Evolutionary conservation across 805 yeast genomes (phyloP).

Genomic region (Candida xiaguanensis): DNA sequence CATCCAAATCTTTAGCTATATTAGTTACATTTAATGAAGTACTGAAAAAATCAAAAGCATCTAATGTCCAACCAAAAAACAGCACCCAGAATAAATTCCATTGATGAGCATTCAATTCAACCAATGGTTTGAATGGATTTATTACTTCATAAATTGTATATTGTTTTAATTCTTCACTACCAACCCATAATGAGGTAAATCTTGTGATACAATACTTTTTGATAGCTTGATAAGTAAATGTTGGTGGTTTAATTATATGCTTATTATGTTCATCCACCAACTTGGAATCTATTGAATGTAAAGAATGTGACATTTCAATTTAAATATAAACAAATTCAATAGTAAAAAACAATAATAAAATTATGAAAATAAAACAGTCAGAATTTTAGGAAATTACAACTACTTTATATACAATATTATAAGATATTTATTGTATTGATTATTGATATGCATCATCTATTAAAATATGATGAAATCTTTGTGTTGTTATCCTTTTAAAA

Average conservation of each 20-base stretch:
- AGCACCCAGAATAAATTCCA: slow-evolving; percentile 64
- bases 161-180: slow-evolving; percentile 37
- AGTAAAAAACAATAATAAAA: neutral
- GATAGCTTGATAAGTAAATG: slow-evolving; percentile 9
- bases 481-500: too few species aligned
- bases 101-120: slow-evolving; percentile 31
- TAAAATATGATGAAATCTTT: too few species aligned
- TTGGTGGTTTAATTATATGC: slow-evolving; percentile 25
- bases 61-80: slow-evolving; percentile 66
- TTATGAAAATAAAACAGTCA: neutral
- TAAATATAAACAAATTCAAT: neutral
- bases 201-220: slow-evolving; percentile 41
- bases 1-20: slow-evolving; percentile 47
- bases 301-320: slow-evolving; percentile 4
- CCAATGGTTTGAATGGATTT: slow-evolving; percentile 44
- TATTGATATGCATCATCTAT: too few species aligned
- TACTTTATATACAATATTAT: neutral
- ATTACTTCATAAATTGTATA: slow-evolving; percentile 36
- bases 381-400: neutral
- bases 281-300: slow-evolving; percentile 12
- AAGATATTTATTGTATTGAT: too few species aligned
- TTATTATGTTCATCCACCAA: slow-evolving; percentile 17
- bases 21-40: slow-evolving; percentile 52
- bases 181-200: slow-evolving; percentile 45
- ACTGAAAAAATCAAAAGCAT: slow-evolving; percentile 67